Evolutionary conservation across 371 early-diverging fungal species (phyloP).

Genomic region (Circinella minor): DNA sequence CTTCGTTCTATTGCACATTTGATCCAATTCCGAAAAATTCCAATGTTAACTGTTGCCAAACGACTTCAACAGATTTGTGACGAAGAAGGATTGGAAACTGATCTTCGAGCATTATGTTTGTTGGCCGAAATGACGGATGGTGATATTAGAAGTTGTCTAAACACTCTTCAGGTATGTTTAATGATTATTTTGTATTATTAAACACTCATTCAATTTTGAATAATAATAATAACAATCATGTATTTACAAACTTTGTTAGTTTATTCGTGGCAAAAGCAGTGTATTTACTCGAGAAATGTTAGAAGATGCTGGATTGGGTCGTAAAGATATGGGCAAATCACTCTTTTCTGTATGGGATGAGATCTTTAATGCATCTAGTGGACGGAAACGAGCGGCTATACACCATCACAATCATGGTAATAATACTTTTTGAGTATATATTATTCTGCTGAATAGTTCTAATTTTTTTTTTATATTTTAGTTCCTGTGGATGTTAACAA

Average conservation of each 20-base stretch:
- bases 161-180: conserved; percentile 82
- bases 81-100: conserved; percentile 75
- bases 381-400: conserved; percentile 18
- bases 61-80: conserved; percentile 85
- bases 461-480: not conserved
- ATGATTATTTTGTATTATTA: not conserved
- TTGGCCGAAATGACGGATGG: conserved; percentile 83
- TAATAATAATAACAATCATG: too few species aligned
- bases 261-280: conserved; percentile 44
- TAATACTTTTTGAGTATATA: conserved; percentile 18
- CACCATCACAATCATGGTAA: conserved; percentile 5
- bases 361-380: conserved; percentile 63
- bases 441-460: not conserved
- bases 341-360: conserved; percentile 83
- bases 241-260: conserved; percentile 22
- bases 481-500: conserved; percentile 20
- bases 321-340: conserved; percentile 83
- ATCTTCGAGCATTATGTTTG: conserved; percentile 74
- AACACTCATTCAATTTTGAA: too few species aligned
- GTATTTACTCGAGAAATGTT: conserved; percentile 64
- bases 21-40: conserved; percentile 70
- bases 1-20: conserved; percentile 79
- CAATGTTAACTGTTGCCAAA: conserved; percentile 70
- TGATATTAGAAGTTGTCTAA: conserved; percentile 87
- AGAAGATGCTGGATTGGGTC: conserved; percentile 61